A percentile compares a stretch with the other conserved stretches of the same genome.
Evolutionary conservation across 129 eudicot species (phyloP).

Genomic region (Tagetes patula): DNA sequence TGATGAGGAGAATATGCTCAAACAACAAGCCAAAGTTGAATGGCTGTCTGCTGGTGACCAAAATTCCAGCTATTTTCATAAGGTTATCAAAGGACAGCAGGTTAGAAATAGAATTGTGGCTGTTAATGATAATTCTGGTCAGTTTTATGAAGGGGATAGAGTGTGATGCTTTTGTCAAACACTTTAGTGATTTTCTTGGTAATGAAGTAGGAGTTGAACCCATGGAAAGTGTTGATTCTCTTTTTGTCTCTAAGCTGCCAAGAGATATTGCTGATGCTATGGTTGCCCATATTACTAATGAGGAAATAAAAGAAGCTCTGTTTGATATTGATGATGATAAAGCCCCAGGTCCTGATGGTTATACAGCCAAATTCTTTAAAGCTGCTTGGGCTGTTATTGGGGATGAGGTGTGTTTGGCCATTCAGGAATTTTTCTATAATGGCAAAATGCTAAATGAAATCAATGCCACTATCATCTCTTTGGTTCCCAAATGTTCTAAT

Average conservation of each 20-base stretch:
- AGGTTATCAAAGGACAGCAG: background rate
- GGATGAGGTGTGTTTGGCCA: background rate
- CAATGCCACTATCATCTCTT: background rate
- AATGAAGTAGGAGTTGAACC: fast-evolving
- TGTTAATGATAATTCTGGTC: background rate
- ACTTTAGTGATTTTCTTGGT: background rate
- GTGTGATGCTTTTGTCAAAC: background rate
- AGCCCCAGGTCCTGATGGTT: background rate
- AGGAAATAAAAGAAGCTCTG: background rate
- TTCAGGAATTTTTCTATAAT: background rate
- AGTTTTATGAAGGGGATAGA: fast-evolving
- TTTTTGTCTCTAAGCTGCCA: background rate
- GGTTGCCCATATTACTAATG: background rate
- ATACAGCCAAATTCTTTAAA: background rate
- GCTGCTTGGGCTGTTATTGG: background rate
- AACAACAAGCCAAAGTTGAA: background rate
- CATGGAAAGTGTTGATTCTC: fast-evolving
- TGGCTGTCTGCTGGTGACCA: background rate
- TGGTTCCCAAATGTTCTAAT: background rate
- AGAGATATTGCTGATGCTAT: background rate
- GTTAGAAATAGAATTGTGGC: background rate
- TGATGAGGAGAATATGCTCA: background rate
- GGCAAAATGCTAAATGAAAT: background rate
- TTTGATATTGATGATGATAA: background rate
- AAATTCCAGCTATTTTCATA: background rate